Conservation (phyloP, 139 green algal species). For the Chlamydomonas eustigma region DNA sequence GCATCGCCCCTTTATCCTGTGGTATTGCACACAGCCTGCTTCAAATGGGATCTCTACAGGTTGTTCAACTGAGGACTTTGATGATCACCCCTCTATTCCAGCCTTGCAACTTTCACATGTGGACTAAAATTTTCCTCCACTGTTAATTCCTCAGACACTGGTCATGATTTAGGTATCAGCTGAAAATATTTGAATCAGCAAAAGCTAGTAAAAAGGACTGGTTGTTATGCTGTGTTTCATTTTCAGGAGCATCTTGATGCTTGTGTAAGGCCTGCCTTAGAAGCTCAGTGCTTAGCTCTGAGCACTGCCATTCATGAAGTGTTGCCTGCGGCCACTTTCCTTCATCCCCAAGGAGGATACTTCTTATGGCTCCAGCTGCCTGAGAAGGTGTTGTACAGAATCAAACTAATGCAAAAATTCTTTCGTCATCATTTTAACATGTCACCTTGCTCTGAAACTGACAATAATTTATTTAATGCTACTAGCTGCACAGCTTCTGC, state of each 20-base stretch:
- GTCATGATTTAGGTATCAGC: too few relatives aligned
- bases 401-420: background rate
- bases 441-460: too few relatives aligned
- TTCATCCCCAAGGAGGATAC: background rate
- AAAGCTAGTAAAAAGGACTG: background rate
- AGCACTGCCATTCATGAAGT: background rate
- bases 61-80: background rate
- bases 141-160: too few relatives aligned
- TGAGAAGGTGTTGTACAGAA: slow-evolving; percentile 1
- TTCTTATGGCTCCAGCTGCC: slow-evolving; percentile 10
- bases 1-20: background rate
- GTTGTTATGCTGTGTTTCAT: background rate
- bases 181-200: background rate
- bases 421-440: background rate
- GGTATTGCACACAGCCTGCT: background rate
- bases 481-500: background rate
- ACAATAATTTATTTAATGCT: too few relatives aligned
- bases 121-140: background rate
- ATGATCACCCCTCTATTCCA: background rate
- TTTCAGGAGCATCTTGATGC: slow-evolving; percentile 8
- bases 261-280: background rate
- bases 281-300: background rate
- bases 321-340: background rate
- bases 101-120: background rate
- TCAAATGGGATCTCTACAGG: slow-evolving; percentile 4